Percentiles rank a stretch among this genome's conserved stretches.
Evolutionary conservation across 306 rosid species (phyloP).

Genomic region (Purshia tridentata): DNA sequence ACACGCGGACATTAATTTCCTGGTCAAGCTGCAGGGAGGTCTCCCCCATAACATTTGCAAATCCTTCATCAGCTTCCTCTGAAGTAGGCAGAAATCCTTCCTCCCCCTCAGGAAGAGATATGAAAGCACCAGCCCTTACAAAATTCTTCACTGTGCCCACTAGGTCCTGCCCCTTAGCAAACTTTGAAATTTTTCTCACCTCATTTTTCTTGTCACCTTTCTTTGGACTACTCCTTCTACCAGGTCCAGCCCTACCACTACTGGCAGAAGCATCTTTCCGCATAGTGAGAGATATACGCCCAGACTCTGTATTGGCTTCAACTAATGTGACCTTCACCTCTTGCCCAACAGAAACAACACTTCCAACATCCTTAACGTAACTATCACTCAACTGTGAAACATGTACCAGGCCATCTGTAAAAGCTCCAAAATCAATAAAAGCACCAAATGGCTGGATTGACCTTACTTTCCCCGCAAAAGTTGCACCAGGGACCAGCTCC

Average conservation of each 20-base stretch:
- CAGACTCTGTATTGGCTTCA: slow-evolving; percentile 75
- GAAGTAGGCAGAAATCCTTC: slow-evolving; percentile 88
- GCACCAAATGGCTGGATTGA: slow-evolving; percentile 97
- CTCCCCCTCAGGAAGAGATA: slow-evolving; percentile 96
- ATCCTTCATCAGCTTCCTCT: slow-evolving; percentile 76
- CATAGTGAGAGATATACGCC: slow-evolving; percentile 92
- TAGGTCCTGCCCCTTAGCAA: slow-evolving; percentile 73
- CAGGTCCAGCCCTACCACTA: slow-evolving; percentile 56
- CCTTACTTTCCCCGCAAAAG: slow-evolving; percentile 89
- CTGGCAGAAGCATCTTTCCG: slow-evolving; percentile 56
- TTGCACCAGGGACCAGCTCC: slow-evolving; percentile 81
- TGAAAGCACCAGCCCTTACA: slow-evolving; percentile 77
- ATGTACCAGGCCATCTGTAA: slow-evolving; percentile 94
- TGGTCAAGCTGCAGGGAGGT: slow-evolving; percentile 70
- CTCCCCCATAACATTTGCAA: slow-evolving; percentile 70
- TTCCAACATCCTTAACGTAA: slow-evolving; percentile 80
- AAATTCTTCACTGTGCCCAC: slow-evolving; percentile 83
- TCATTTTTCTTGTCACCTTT: slow-evolving; percentile 54
- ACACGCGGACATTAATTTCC: slow-evolving; percentile 78
- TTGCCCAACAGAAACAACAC: slow-evolving; percentile 92
- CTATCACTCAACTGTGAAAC: slow-evolving; percentile 86
- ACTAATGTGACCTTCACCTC: slow-evolving; percentile 89
- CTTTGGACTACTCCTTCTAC: slow-evolving; percentile 55
- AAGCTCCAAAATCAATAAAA: slow-evolving; percentile 93
- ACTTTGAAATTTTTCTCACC: slow-evolving; percentile 51